Base-by-base conservation (phyloP, 257 asterid species). In the Capsicum rhomboideum region DNA sequence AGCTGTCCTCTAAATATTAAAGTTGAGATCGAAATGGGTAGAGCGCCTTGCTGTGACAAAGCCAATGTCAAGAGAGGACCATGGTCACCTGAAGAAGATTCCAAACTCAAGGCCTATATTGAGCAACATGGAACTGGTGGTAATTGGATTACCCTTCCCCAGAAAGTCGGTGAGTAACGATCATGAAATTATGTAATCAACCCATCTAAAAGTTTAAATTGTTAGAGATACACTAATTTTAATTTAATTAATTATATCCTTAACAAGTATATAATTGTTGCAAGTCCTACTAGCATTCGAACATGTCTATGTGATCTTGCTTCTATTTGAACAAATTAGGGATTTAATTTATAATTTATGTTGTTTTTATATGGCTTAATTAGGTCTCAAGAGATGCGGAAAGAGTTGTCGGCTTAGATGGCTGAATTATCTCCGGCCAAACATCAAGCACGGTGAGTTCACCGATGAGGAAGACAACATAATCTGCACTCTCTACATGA, bases 341-440 rank as follows among this genome's bases (percentile, higher is more conserved):
- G 44, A 14, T 23, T 64, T 21, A 28, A 28, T 40, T 49, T 29
- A 10, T 31, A 52, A 6, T 29, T 49, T 20, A 17, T 49, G 34
- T 26, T 34, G 42, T 21, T 28, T 6, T 3, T 17, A 71, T 83
- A 20, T 82, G 53, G 31, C 11, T 80, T 68, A 54, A 28, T 34
- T 80, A 89, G 92, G 88, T 42, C 88, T 89, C 28, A 86, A 68
- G 85, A 87, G 92, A 83, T 89, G 92, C 28, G 92, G 92, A 17
- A 89, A 89, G 87, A 89, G 92, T 84, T 89, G 92, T 68, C 78
- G 92, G 67, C 87, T 89, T 18, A 87, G 92, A 85, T 89, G 92
- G 92, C 26, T 89, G 82, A 89, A 89, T 85, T 89, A 89, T 50
- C 88, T 89, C 12, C 53, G 92, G 3, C 92, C 92, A 3, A 89